These are phyloP conservation scores for Chytriomyces sp. DNA, from an alignment of 192 early-diverging fungal genomes.

Conservation along the genomic window DNA sequence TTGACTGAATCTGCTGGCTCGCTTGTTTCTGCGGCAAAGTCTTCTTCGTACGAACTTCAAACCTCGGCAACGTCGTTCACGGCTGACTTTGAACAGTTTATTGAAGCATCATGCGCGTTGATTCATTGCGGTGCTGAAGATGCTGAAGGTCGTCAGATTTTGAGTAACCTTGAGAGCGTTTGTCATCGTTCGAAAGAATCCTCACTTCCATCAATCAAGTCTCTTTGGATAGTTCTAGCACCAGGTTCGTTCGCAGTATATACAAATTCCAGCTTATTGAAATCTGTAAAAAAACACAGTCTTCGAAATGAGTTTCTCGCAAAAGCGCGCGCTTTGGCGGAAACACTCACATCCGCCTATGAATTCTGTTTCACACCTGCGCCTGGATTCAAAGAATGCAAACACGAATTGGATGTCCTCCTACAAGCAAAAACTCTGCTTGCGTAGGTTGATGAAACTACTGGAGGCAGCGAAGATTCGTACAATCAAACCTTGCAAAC, in stretches of 20 bases:
- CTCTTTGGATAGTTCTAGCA: slow-evolving; percentile 41
- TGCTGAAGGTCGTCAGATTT: slow-evolving; percentile 16
- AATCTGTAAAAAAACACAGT: background rate
- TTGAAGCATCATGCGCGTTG: slow-evolving; percentile 35
- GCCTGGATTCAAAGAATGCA: slow-evolving; percentile 57
- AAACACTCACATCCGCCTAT: slow-evolving; percentile 44
- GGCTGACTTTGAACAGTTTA: slow-evolving; percentile 42
- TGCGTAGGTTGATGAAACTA: slow-evolving; percentile 46
- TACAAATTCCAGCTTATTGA: background rate
- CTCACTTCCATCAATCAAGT: slow-evolving; percentile 39
- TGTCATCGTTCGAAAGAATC: slow-evolving; percentile 12
- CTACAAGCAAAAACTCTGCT: slow-evolving; percentile 32
- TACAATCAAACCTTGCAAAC: slow-evolving; percentile 46
- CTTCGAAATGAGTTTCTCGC: slow-evolving; percentile 41
- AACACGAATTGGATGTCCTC: slow-evolving; percentile 48
- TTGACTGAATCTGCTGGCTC: slow-evolving; percentile 47
- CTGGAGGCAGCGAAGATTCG: slow-evolving; percentile 20
- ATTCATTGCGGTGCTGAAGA: slow-evolving; percentile 27
- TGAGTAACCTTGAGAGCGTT: slow-evolving; percentile 5
- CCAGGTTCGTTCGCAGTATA: background rate
- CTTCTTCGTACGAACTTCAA: slow-evolving; percentile 47
- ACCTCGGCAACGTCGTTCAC: slow-evolving; percentile 35
- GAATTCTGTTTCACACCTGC: slow-evolving; percentile 51
- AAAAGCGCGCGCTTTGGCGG: slow-evolving; percentile 42
- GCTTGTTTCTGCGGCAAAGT: slow-evolving; percentile 38